Conservation (phyloP, 2,329 filamentous ascomycete species). For the Amauroascus verrucosus region DNA sequence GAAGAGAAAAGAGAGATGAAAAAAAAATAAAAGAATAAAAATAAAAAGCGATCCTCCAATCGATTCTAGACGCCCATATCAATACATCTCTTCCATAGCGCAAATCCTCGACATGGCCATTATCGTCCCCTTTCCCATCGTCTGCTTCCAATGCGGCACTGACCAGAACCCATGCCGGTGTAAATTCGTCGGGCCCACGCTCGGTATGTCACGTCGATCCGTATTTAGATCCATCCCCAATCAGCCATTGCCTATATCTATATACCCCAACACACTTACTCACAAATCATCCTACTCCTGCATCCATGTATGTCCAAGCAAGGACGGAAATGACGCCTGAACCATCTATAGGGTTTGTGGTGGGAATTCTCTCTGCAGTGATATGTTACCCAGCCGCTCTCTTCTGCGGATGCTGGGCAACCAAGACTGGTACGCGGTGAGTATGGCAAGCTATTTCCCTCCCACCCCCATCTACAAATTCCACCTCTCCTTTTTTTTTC, state of each 20-base stretch:
- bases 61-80: neutral
- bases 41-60: neutral
- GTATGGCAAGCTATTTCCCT: conserved; percentile 17
- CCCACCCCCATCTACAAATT: no score
- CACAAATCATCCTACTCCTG: no score
- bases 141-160: conserved; percentile 48
- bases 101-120: conserved; percentile 14
- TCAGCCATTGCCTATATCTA: neutral
- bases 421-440: conserved; percentile 45
- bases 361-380: conserved; percentile 42
- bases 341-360: conserved; percentile 30
- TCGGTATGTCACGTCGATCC: conserved; percentile 33
- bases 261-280: no score
- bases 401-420: conserved; percentile 48
- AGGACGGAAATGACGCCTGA: neutral
- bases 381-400: conserved; percentile 47
- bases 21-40: neutral
- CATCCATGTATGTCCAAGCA: neutral
- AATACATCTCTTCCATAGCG: neutral
- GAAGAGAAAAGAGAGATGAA: neutral
- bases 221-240: neutral
- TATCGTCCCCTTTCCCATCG: conserved; percentile 40
- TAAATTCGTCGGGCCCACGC: conserved; percentile 47
- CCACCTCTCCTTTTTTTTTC: no score
- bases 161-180: conserved; percentile 49